Percentiles rank a stretch among this genome's conserved stretches.
Evolutionary conservation across 1,284 basidiomycete genomes (phyloP).

Genomic region (Cryptococcus sp.): DNA sequence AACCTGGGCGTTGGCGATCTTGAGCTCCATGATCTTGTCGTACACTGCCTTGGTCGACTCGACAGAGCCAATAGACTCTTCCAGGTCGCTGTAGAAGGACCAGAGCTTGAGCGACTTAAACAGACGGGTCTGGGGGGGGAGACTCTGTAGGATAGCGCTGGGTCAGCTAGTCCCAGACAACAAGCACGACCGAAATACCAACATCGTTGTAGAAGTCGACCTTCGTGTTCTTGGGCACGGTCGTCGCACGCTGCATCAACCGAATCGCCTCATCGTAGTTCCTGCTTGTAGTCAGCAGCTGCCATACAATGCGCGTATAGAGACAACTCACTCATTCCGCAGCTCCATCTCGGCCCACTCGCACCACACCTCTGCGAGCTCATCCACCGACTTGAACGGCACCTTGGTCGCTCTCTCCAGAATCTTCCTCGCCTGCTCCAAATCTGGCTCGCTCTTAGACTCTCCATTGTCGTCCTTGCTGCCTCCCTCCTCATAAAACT

Average conservation of each 20-base stretch:
- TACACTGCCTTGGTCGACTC: constrained; percentile 91
- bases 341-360: constrained; percentile 99
- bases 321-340: constrained; percentile 73
- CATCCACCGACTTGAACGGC: constrained; percentile 92
- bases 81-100: constrained; percentile 97
- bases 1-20: constrained; percentile 97
- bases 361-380: constrained; percentile 97
- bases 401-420: constrained; percentile 88
- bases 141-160: constrained; percentile 53
- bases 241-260: constrained; percentile 93
- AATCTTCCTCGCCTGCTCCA: constrained; percentile 84
- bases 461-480: constrained; percentile 58
- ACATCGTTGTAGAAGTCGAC: constrained; percentile 95
- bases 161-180: background rate
- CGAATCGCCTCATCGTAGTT: constrained; percentile 94
- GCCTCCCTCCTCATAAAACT: constrained; percentile 96
- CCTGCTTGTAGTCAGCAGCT: constrained; percentile 52
- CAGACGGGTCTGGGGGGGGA: constrained; percentile 81
- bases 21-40: constrained; percentile 93
- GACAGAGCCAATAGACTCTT: constrained; percentile 92
- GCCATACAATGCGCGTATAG: background rate
- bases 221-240: constrained; percentile 82
- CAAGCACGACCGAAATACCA: constrained; percentile 38
- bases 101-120: constrained; percentile 99
- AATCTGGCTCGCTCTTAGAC: constrained; percentile 65